Evolutionary conservation across 108 stramenopile species (phyloP).

Genomic region (Nitzschia palea): DNA sequence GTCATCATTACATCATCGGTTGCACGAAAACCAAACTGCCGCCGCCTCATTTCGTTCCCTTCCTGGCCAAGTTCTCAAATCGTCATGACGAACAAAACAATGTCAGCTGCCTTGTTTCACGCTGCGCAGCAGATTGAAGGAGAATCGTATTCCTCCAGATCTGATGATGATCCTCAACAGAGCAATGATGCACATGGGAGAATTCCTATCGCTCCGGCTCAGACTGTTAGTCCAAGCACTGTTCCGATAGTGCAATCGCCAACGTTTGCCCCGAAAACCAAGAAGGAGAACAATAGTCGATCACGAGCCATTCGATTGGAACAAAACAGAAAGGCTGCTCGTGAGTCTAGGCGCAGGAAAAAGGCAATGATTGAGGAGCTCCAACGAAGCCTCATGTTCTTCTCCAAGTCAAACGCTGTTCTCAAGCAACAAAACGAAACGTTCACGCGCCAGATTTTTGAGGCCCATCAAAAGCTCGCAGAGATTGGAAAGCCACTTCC

Average conservation of each 20-base stretch:
- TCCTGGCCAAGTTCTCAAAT: no score
- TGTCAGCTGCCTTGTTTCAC: background rate
- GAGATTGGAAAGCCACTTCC: constrained; percentile 9
- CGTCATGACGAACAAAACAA: background rate
- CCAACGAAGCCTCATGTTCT: constrained; percentile 59
- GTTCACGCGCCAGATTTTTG: constrained; percentile 38
- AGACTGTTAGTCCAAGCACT: background rate
- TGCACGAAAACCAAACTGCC: no score
- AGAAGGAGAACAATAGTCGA: background rate
- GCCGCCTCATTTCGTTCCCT: no score
- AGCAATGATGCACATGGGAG: background rate
- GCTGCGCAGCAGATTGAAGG: background rate
- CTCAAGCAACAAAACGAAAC: constrained; percentile 49
- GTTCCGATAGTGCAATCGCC: background rate
- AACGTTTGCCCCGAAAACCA: background rate
- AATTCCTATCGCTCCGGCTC: background rate
- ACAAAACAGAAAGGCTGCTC: constrained; percentile 68
- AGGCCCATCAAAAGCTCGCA: constrained; percentile 37
- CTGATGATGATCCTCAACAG: background rate
- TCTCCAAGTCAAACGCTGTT: constrained; percentile 45
- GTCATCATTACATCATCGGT: background rate
- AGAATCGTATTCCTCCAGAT: background rate
- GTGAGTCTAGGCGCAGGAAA: constrained; percentile 57
- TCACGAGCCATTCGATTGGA: constrained; percentile 55
- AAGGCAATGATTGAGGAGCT: constrained; percentile 62